Percentiles rank a stretch among this genome's conserved stretches.
phyloP scores from a whole-genome alignment of 257 asterid genomes.

The Datura wrightii region DNA sequence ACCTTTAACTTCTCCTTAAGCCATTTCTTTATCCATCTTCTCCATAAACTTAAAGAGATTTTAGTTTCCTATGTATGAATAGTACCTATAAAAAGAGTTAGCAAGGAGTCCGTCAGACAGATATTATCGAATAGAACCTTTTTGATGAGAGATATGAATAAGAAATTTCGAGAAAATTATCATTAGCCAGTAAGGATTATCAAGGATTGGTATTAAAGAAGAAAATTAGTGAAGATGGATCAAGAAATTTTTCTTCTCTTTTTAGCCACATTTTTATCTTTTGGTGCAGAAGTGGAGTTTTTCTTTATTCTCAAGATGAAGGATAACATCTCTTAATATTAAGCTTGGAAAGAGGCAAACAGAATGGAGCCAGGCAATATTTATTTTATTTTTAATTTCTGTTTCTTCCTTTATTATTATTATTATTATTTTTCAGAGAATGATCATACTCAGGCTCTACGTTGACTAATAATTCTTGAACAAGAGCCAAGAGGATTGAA shows the following conservation, averaged over 20 bases:
- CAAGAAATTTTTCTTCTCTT: background rate
- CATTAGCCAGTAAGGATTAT: background rate
- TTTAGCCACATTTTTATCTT: background rate
- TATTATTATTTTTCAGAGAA: background rate
- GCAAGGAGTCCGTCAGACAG: background rate
- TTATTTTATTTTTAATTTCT: background rate
- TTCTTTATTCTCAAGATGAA: constrained; percentile 14
- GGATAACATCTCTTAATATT: background rate
- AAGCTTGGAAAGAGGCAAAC: constrained; percentile 28
- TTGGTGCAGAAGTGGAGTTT: constrained; percentile 22
- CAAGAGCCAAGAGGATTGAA: constrained; percentile 11
- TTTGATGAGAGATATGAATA: background rate
- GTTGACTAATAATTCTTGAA: constrained; percentile 26
- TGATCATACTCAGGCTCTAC: constrained; percentile 4
- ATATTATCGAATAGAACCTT: too few species aligned
- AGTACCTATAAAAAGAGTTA: background rate
- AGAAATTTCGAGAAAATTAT: background rate
- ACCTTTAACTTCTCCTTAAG: background rate
- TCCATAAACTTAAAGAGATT: background rate
- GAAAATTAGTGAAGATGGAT: background rate
- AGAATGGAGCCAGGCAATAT: constrained; percentile 35
- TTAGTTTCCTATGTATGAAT: background rate
- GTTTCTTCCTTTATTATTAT: background rate
- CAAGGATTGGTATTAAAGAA: too few species aligned
- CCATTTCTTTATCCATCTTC: background rate